Evolutionary conservation across 2,329 filamentous ascomycete genomes (phyloP).

Genomic region (Shiraia sp.): DNA sequence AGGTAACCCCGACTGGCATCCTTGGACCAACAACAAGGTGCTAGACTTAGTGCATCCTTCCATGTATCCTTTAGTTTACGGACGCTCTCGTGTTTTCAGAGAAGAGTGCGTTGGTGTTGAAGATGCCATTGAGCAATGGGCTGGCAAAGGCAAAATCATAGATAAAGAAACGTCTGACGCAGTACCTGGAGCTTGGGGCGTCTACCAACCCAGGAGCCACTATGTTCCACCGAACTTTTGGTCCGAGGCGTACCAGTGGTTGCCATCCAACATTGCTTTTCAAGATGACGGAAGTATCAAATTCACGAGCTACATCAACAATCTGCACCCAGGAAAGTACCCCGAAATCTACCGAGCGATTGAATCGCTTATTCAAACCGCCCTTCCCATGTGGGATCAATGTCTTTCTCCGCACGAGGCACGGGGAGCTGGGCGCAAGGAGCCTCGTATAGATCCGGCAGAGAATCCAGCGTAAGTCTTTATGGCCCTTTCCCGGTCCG

Average conservation of each 20-base stretch:
- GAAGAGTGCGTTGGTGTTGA: conserved; percentile 32
- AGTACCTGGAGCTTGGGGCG: background rate
- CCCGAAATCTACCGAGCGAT: conserved; percentile 21
- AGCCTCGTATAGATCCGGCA: conserved; percentile 8
- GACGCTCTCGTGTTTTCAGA: conserved; percentile 49
- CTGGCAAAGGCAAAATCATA: conserved; percentile 36
- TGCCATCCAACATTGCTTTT: conserved; percentile 57
- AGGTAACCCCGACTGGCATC: conserved; percentile 59
- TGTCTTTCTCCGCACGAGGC: conserved; percentile 5
- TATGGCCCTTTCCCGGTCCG: background rate
- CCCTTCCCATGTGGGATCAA: conserved; percentile 29
- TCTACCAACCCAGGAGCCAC: conserved; percentile 5
- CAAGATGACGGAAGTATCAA: conserved; percentile 34
- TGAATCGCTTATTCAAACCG: conserved; percentile 22
- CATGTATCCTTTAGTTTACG: conserved; percentile 63
- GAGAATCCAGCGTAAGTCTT: conserved; percentile 6
- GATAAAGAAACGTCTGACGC: background rate
- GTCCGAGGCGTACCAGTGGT: conserved; percentile 47
- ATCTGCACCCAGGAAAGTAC: conserved; percentile 51
- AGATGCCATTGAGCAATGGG: conserved; percentile 31
- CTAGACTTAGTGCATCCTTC: conserved; percentile 68
- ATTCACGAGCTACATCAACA: conserved; percentile 60
- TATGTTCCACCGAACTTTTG: conserved; percentile 18
- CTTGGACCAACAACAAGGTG: conserved; percentile 59
- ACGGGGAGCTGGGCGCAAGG: conserved; percentile 13